Conservation (phyloP, 257 asterid species). For the Solanum etuberosum region DNA sequence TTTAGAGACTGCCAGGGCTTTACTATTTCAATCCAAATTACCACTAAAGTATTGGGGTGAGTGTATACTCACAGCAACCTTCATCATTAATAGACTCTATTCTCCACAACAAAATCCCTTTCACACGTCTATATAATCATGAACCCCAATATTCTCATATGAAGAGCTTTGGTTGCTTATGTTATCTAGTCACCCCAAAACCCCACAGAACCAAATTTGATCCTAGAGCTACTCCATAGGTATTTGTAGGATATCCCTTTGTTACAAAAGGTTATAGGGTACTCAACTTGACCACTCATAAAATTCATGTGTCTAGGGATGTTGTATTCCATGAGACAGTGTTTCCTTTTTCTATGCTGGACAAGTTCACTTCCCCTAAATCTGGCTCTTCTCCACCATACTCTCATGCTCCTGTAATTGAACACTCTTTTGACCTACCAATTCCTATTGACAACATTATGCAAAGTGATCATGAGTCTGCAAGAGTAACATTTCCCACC, state of each 20-base stretch:
- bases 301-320: neutral
- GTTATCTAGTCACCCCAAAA: neutral
- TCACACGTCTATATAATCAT: neutral
- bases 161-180: neutral
- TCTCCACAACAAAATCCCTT: neutral
- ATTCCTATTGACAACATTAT: too few relatives aligned
- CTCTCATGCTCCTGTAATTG: too few relatives aligned
- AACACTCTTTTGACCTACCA: too few relatives aligned
- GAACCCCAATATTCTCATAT: neutral
- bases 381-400: too few relatives aligned
- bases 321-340: neutral
- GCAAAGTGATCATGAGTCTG: too few relatives aligned
- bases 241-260: neutral
- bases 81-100: too few relatives aligned
- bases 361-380: too few relatives aligned
- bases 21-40: too few relatives aligned
- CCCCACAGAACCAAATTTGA: neutral
- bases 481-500: too few relatives aligned
- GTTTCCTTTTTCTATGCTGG: too few relatives aligned
- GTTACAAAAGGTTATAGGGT: neutral
- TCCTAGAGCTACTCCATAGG: neutral
- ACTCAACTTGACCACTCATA: neutral
- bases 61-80: neutral
- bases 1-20: too few relatives aligned
- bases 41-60: rapidly evolving